Base-by-base conservation (phyloP, 2,329 filamentous ascomycete genomes). In the Paraconiothyrium sp. region DNA sequence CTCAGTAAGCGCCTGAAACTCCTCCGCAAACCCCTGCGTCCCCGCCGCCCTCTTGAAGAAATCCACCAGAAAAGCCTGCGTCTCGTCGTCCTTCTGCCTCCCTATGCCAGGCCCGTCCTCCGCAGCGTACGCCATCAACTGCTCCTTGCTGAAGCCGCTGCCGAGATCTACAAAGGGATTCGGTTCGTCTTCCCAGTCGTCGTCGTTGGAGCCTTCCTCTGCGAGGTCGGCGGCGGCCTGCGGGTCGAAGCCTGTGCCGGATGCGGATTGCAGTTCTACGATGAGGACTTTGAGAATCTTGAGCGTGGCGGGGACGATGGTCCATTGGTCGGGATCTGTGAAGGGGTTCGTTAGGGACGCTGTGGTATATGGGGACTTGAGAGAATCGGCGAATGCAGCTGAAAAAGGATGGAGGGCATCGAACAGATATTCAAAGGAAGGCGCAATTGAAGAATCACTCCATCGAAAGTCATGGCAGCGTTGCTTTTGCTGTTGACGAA, bases 261-360 rank as follows among this genome's bases (percentile, higher is more conserved):
- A 90, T 1, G 93, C 92, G 0, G 92, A 93, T 6, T 92, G 84
- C 3, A 99, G 87, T 80, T 99, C 95, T 74, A 97, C 93, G 50
- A 98, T 90, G 9, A 99, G 87, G 4, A 98, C 90, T 83, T 99
- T 99, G 79, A 98, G 82, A 63, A 99, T 97, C 82, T 99, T 99
- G 74, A 99, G 86, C 1, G 92, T 90, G 0, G 94, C 94, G 0
- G 94, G 88, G 61, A 99, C 89, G 62, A 92, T 88, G 6, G 93
- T 97, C 82, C 90, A 98, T 76, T 91, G 90, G 76, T 97, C 94
- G 16, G 95, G 95, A 76, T 94, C 89, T 92, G 60, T n/a, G 20
- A 57, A 54, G 32, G 27, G 16, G 16, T 32, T n/a, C 9, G 69
- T 73, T 55, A 72, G 66, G 58, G 22, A 32, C 35, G 51, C 44